Conservation (phyloP, 2,329 filamentous ascomycete species). For the Penicillium sp. region DNA sequence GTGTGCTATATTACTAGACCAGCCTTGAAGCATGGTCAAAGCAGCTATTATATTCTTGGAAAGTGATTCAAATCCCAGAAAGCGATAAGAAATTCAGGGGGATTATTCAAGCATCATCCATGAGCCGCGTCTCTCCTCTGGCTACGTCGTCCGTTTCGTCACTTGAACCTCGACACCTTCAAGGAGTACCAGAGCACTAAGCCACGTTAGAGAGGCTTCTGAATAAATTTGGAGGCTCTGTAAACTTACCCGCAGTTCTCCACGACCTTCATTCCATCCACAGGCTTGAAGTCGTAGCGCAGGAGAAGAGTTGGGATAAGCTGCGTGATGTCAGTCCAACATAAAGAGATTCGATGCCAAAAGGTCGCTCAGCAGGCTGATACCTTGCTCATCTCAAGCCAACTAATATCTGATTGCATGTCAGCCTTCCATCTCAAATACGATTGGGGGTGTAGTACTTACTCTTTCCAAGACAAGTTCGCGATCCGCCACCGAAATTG, state of each 20-base stretch:
- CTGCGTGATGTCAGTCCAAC: neutral
- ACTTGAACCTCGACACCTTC: neutral
- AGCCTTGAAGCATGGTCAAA: neutral
- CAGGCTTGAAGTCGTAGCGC: neutral
- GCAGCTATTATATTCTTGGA: neutral
- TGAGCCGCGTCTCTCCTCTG: neutral
- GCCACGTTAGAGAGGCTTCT: neutral
- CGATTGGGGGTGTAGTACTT: neutral
- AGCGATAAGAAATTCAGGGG: no score
- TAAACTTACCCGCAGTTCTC: neutral
- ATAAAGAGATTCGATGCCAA: no score
- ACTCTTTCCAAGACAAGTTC: neutral
- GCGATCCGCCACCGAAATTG: neutral
- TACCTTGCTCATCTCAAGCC: neutral
- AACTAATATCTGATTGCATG: neutral
- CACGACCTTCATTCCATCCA: neutral
- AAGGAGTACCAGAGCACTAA: neutral
- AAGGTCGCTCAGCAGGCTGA: neutral
- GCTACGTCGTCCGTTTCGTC: neutral
- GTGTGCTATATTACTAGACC: neutral
- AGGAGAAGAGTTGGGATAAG: neutral
- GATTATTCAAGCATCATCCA: neutral
- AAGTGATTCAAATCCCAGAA: no score
- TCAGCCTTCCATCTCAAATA: neutral
- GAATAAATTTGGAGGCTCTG: neutral